Evolutionary conservation across 345 rosid genomes (phyloP).

Genomic region (Odontarrhena argentea): DNA sequence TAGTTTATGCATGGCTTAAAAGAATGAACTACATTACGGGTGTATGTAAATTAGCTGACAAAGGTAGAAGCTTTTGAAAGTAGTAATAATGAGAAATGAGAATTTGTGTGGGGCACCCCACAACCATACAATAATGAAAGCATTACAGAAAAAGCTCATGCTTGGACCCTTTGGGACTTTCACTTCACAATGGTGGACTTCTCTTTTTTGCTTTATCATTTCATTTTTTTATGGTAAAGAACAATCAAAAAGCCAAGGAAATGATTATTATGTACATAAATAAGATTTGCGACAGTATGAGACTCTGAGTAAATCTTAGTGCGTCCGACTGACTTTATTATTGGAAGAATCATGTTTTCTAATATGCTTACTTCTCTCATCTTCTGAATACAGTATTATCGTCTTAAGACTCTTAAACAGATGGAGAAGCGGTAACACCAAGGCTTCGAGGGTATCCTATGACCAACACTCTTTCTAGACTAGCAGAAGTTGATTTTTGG

Average conservation of each 20-base stretch:
- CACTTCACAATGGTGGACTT: constrained; percentile 32
- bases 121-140: constrained; percentile 32
- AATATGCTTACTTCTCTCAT: constrained; percentile 7
- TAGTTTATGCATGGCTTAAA: constrained; percentile 15
- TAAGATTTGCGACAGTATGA: neutral
- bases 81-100: constrained; percentile 20
- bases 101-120: constrained; percentile 27
- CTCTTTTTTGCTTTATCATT: constrained; percentile 34
- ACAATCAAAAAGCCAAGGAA: constrained; percentile 26
- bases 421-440: neutral
- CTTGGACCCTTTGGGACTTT: constrained; percentile 38
- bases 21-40: constrained; percentile 9
- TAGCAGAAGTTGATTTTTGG: neutral
- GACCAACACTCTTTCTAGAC: constrained; percentile 16
- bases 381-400: neutral
- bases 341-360: constrained; percentile 11
- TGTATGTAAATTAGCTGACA: constrained; percentile 17
- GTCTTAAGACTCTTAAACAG: neutral
- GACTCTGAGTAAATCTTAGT: constrained; percentile 19
- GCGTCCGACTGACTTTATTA: constrained; percentile 29
- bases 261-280: constrained; percentile 14
- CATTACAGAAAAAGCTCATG: constrained; percentile 37
- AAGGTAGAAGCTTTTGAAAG: constrained; percentile 11
- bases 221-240: constrained; percentile 17
- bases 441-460: neutral